Conservation (phyloP, 257 asterid genomes). For the Rehmannia glutinosa region DNA sequence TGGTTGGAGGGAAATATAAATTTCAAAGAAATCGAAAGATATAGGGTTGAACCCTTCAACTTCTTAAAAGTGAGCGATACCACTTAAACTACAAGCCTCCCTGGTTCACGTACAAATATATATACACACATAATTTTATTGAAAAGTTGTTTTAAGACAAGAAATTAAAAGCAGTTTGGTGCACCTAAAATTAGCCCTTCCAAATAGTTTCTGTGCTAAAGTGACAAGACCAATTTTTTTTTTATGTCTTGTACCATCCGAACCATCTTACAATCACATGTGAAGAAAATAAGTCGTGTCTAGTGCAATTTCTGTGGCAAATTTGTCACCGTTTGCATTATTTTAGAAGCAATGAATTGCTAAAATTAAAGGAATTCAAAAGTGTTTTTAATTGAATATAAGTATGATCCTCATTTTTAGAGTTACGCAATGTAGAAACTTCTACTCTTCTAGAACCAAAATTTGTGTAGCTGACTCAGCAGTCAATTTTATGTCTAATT, state of each 20-base stretch:
- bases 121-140: background rate
- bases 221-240: constrained; percentile 3
- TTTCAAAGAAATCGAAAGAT: no score
- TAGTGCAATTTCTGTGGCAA: no score
- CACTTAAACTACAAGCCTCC: no score
- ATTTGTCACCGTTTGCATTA: no score
- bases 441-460: background rate
- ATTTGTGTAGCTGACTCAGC: background rate
- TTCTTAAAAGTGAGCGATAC: no score
- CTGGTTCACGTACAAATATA: background rate
- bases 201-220: background rate
- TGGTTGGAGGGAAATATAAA: no score
- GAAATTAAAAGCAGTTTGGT: constrained; percentile 20
- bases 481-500: background rate
- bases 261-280: constrained; percentile 21
- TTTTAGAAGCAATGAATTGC: no score
- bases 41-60: no score
- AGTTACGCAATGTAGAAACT: background rate
- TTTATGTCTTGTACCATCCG: constrained; percentile 23
- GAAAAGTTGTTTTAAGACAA: constrained; percentile 2
- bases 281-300: constrained; percentile 13
- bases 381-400: no score
- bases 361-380: no score
- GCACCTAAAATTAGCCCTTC: constrained; percentile 21
- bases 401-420: no score